phyloP scores from a whole-genome alignment of 2,329 filamentous ascomycete genomes.

The Cladophialophora psammophila region DNA sequence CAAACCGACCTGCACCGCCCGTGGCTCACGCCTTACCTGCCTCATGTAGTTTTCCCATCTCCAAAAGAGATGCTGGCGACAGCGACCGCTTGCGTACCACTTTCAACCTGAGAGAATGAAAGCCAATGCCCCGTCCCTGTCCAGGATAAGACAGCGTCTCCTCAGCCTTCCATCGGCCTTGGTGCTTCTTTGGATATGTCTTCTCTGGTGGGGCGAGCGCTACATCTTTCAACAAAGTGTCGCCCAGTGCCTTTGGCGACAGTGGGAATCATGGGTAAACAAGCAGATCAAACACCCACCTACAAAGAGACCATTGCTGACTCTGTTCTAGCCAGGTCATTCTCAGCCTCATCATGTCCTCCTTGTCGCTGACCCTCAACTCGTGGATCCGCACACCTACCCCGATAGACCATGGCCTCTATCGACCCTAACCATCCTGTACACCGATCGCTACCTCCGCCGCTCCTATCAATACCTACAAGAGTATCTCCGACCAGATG shows the following conservation, averaged over 20 bases:
- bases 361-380: slow-evolving; percentile 87
- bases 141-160: slow-evolving; percentile 28
- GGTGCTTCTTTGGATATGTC: slow-evolving; percentile 75
- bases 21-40: slow-evolving; percentile 16
- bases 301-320: slow-evolving; percentile 4
- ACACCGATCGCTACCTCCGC: slow-evolving; percentile 90
- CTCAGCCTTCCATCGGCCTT: slow-evolving; percentile 53
- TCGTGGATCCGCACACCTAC: slow-evolving; percentile 95
- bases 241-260: slow-evolving; percentile 76
- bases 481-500: slow-evolving; percentile 78
- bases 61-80: slow-evolving; percentile 7
- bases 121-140: slow-evolving; percentile 22
- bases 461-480: slow-evolving; percentile 84
- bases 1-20: neutral
- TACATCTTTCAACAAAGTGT: slow-evolving; percentile 76
- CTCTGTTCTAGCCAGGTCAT: slow-evolving; percentile 68
- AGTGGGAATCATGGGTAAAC: slow-evolving; percentile 91
- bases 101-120: slow-evolving; percentile 28
- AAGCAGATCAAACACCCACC: slow-evolving; percentile 17
- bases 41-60: neutral
- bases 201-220: slow-evolving; percentile 85
- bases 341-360: slow-evolving; percentile 83
- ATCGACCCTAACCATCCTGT: slow-evolving; percentile 69
- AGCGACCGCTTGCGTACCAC: slow-evolving; percentile 14
- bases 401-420: slow-evolving; percentile 79